Conservation (phyloP, 192 early-diverging fungal species). For the Umbelopsis ramanniana region DNA sequence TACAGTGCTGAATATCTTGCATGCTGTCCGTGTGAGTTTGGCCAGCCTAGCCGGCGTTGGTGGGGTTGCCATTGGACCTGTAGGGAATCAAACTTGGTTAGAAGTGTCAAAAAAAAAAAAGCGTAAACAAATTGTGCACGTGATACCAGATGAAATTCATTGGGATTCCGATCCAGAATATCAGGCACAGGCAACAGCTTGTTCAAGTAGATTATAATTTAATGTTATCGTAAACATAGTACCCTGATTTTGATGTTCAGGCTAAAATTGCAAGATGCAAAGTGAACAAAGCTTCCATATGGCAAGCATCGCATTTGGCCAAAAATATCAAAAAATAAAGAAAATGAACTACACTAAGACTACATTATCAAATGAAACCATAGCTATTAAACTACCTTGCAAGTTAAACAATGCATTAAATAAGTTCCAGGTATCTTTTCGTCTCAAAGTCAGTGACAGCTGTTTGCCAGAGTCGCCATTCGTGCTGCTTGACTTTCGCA, state of each 20-base stretch:
- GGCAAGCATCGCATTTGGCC: no score
- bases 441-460: constrained; percentile 79
- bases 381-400: no score
- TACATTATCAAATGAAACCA: no score
- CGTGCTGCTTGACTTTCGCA: constrained; percentile 71
- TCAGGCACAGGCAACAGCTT: no score
- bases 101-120: neutral
- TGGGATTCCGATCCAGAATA: neutral
- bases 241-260: no score
- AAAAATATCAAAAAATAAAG: no score
- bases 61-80: constrained; percentile 37
- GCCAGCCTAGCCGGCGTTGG: constrained; percentile 44
- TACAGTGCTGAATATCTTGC: constrained; percentile 67
- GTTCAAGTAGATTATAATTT: no score
- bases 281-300: no score
- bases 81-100: neutral
- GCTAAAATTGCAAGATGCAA: no score
- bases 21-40: constrained; percentile 60
- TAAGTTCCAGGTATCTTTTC: constrained; percentile 65
- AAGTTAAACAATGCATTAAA: constrained; percentile 41
- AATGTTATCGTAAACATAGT: no score
- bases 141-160: neutral
- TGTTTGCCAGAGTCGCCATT: constrained; percentile 73
- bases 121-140: neutral
- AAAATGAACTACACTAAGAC: no score